Percentiles rank a stretch among this genome's conserved stretches.
phyloP scores from a whole-genome alignment of 768 basidiomycete species.

The Pholiota microspora region DNA sequence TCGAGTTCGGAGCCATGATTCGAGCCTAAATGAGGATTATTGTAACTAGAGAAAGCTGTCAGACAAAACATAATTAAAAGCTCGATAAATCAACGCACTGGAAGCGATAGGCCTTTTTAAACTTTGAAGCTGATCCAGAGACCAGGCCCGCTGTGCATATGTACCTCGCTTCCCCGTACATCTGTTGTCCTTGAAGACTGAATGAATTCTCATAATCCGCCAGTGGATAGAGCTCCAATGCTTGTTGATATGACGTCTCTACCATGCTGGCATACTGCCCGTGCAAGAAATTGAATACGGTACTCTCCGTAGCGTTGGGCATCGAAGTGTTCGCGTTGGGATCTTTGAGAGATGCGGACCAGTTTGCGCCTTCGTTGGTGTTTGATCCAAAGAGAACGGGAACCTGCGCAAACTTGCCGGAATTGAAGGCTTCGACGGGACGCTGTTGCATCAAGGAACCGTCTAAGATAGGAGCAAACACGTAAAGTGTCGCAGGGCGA shows the following conservation, averaged over 20 bases:
- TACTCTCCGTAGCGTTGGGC: conserved; percentile 34
- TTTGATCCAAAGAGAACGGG: conserved; percentile 44
- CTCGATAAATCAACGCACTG: conserved; percentile 30
- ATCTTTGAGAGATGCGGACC: conserved; percentile 34
- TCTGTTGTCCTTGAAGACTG: conserved; percentile 40
- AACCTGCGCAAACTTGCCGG: conserved; percentile 34
- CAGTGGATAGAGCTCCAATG: conserved; percentile 34
- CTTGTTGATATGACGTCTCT: conserved; percentile 25
- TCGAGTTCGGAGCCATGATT: conserved; percentile 34
- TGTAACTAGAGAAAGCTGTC: conserved; percentile 37
- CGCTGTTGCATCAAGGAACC: conserved; percentile 30
- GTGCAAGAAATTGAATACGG: conserved; percentile 38
- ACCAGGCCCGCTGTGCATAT: conserved; percentile 41
- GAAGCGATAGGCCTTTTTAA: conserved; percentile 28
- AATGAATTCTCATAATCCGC: conserved; percentile 30
- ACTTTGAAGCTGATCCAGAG: conserved; percentile 15
- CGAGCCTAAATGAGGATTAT: conserved; percentile 38
- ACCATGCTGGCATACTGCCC: conserved; percentile 37
- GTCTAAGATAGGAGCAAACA: conserved; percentile 39
- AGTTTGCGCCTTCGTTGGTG: conserved; percentile 39
- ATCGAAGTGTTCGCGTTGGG: conserved; percentile 37
- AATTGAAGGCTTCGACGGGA: conserved; percentile 37
- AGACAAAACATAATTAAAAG: no score
- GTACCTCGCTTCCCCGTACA: conserved; percentile 44
- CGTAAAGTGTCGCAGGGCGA: conserved; percentile 31